Percentiles rank a stretch among this genome's conserved stretches.
Conservation (phyloP, 805 yeast species). For the Candida germanica region DNA sequence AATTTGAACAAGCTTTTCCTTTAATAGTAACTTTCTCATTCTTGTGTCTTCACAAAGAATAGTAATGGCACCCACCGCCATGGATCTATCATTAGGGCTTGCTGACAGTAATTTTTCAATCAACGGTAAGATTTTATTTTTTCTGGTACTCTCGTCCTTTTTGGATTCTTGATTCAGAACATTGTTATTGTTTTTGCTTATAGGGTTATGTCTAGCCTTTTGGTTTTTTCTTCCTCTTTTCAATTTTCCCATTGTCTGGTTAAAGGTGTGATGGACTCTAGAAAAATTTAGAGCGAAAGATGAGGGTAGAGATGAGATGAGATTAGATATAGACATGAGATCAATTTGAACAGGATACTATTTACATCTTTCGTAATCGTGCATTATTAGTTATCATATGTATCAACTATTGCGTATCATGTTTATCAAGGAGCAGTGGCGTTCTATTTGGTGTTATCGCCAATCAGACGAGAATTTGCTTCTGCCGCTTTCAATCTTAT, state of each 20-base stretch:
- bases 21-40: constrained; percentile 61
- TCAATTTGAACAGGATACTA: no score
- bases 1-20: constrained; percentile 65
- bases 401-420: no score
- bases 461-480: no score
- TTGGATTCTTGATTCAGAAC: constrained; percentile 15
- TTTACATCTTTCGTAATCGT: no score
- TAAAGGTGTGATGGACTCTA: no score
- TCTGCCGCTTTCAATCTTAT: constrained; percentile 1
- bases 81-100: constrained; percentile 67
- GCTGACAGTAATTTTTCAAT: constrained; percentile 60
- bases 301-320: no score
- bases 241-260: constrained; percentile 63
- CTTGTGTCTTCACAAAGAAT: constrained; percentile 67
- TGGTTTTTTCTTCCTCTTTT: constrained; percentile 53
- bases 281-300: no score
- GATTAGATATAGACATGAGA: no score
- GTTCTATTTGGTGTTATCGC: no score
- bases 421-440: no score
- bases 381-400: no score
- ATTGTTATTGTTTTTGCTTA: constrained; percentile 17
- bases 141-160: constrained; percentile 48
- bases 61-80: constrained; percentile 73
- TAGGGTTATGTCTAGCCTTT: constrained; percentile 34
- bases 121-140: constrained; percentile 64